A percentile compares a stretch with the other conserved stretches of the same genome.
These are phyloP conservation scores for Penicillium malachiteum DNA, from an alignment of 495 filamentous ascomycete genomes.

Conservation along the genomic window DNA sequence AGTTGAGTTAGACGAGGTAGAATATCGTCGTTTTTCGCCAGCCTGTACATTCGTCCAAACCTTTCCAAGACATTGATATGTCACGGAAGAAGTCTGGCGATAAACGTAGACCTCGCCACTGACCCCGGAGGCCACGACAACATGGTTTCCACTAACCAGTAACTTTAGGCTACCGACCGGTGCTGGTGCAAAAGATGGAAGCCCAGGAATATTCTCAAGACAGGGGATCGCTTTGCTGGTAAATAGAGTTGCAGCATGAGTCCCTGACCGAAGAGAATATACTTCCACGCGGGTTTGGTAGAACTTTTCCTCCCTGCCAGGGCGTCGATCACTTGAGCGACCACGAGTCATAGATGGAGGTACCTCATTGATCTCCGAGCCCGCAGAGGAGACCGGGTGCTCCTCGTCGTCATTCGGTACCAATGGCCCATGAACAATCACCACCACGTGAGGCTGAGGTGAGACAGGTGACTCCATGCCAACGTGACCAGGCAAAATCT, in stretches of 20 bases:
- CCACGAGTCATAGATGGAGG: constrained; percentile 27
- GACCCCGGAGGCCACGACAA: constrained; percentile 72
- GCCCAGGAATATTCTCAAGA: constrained; percentile 41
- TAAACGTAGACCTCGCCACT: constrained; percentile 88
- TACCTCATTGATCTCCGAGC: constrained; percentile 39
- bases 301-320: constrained; percentile 40
- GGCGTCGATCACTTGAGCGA: constrained; percentile 24
- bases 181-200: constrained; percentile 51
- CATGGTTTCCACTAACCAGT: constrained; percentile 61
- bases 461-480: constrained; percentile 38
- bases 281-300: constrained; percentile 87
- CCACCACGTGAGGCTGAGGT: constrained; percentile 64
- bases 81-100: constrained; percentile 40
- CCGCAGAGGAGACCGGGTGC: constrained; percentile 33
- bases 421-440: constrained; percentile 73
- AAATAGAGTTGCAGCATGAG: constrained; percentile 67
- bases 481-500: constrained; percentile 64
- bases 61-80: constrained; percentile 77
- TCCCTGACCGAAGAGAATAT: constrained; percentile 70
- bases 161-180: constrained; percentile 71
- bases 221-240: constrained; percentile 50
- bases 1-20: constrained; percentile 54
- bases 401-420: constrained; percentile 42
- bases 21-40: constrained; percentile 45
- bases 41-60: constrained; percentile 80